phyloP scores from a whole-genome alignment of 1,284 basidiomycete species.

The Taiwanofungus camphoratus region DNA sequence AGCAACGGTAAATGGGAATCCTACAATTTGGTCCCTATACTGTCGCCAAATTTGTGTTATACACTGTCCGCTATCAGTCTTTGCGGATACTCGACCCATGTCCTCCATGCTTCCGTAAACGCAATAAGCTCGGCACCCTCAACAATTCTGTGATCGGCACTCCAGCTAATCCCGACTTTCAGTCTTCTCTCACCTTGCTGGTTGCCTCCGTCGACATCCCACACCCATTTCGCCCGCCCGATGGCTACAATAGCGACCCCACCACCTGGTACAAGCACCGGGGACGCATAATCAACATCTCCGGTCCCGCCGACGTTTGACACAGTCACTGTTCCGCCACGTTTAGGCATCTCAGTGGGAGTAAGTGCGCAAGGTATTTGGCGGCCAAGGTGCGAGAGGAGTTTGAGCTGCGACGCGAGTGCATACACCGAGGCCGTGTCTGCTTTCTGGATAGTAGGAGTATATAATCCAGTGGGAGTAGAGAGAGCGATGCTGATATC shows the following conservation, averaged over 20 bases:
- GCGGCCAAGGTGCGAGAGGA: constrained; percentile 60
- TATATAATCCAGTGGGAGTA: constrained; percentile 83
- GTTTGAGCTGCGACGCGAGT: constrained; percentile 59
- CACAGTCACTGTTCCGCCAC: constrained; percentile 80
- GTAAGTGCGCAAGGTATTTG: constrained; percentile 60
- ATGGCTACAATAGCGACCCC: constrained; percentile 90
- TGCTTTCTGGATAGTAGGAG: constrained; percentile 71
- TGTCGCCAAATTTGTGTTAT: constrained; percentile 28
- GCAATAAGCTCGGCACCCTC: constrained; percentile 91
- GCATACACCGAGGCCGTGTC: constrained; percentile 58
- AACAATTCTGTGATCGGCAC: constrained; percentile 86
- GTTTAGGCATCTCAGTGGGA: constrained; percentile 57
- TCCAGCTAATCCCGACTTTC: constrained; percentile 78
- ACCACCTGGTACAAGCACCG: constrained; percentile 83
- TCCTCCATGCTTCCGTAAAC: constrained; percentile 87
- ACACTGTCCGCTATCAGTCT: constrained; percentile 63
- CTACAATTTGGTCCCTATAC: too few relatives aligned
- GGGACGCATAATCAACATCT: constrained; percentile 63
- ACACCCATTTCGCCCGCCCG: constrained; percentile 80
- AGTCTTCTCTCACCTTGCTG: constrained; percentile 55
- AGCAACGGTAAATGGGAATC: too few relatives aligned
- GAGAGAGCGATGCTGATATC: constrained; percentile 76
- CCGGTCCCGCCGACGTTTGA: constrained; percentile 84
- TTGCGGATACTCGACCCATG: constrained; percentile 77
- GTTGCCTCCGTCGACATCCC: constrained; percentile 52